A percentile compares a stretch with the other conserved stretches of the same genome.
Conservation (phyloP, 2,329 filamentous ascomycete genomes). For the Leptographium procerum region DNA sequence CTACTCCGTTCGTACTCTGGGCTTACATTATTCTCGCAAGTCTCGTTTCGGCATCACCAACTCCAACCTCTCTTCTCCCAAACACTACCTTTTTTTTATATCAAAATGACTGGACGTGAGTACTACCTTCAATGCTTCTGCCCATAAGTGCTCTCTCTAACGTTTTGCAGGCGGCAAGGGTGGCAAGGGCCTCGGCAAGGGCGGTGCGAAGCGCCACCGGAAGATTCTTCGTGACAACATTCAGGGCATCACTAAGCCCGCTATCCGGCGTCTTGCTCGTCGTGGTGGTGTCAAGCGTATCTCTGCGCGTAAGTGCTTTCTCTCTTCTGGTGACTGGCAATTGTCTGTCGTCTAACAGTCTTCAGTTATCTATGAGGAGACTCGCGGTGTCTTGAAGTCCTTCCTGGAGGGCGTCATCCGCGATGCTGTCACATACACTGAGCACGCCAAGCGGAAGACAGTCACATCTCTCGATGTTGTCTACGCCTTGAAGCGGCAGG, state of each 20-base stretch:
- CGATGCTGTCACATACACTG: constrained; percentile 67
- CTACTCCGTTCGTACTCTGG: neutral
- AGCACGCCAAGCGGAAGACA: constrained; percentile 74
- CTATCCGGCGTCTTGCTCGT: constrained; percentile 95
- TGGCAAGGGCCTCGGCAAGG: constrained; percentile 96
- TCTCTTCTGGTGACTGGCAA: neutral
- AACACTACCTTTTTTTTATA: constrained; percentile 39
- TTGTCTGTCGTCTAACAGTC: neutral
- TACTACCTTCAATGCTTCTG: constrained; percentile 11
- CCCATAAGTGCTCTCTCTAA: constrained; percentile 64
- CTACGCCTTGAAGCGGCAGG: constrained; percentile 58
- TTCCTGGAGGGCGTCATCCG: constrained; percentile 69
- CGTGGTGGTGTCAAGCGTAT: constrained; percentile 99
- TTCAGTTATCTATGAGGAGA: constrained; percentile 70
- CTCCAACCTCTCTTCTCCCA: constrained; percentile 37
- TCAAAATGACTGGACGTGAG: constrained; percentile 21
- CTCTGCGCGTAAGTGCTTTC: constrained; percentile 66
- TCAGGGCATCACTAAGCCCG: constrained; percentile 97
- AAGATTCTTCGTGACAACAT: constrained; percentile 99
- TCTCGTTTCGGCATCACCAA: neutral
- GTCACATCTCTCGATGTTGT: constrained; percentile 60
- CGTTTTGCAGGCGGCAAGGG: constrained; percentile 82
- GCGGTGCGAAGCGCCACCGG: constrained; percentile 95
- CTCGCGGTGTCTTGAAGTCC: constrained; percentile 65
- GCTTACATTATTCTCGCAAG: neutral